A percentile compares a stretch with the other conserved stretches of the same genome.
phyloP scores from a whole-genome alignment of 208 protist genomes.

The Acanthamoeba sp. region DNA sequence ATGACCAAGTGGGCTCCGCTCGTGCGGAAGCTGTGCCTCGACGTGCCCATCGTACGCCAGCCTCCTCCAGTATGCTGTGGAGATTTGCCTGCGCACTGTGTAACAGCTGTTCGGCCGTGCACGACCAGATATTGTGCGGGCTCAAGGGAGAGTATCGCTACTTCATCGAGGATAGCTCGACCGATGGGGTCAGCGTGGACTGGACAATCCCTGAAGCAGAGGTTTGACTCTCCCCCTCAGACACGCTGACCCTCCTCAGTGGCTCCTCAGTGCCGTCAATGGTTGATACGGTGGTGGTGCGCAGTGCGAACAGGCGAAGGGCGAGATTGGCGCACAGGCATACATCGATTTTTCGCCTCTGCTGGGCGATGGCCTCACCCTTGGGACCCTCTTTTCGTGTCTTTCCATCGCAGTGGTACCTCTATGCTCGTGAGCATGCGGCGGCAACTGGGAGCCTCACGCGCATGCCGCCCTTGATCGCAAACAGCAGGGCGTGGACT shows the following conservation, averaged over 20 bases:
- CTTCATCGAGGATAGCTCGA: not conserved
- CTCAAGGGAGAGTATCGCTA: not conserved
- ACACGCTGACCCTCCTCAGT: too few relatives aligned
- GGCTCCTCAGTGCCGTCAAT: too few relatives aligned
- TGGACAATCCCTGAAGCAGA: not conserved
- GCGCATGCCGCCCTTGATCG: too few relatives aligned
- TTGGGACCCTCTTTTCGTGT: not conserved
- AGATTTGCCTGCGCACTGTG: not conserved
- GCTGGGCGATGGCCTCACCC: not conserved
- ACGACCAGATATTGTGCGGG: not conserved
- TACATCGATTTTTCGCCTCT: constrained; percentile 9
- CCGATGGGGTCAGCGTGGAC: not conserved
- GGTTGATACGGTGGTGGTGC: too few relatives aligned
- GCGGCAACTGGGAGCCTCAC: too few relatives aligned
- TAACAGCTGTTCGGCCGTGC: not conserved
- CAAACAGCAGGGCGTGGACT: not conserved
- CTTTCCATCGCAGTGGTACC: not conserved
- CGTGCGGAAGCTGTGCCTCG: constrained; percentile 26
- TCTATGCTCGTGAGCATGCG: too few relatives aligned
- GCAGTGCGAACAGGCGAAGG: constrained; percentile 3
- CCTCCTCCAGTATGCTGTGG: too few relatives aligned
- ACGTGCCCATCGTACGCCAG: constrained; percentile 11
- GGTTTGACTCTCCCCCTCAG: too few relatives aligned
- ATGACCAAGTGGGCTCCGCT: constrained; percentile 31
- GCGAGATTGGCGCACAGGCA: not conserved